A percentile compares a stretch with the other conserved stretches of the same genome.
Evolutionary conservation across 805 yeast genomes (phyloP).

Genomic region (Cyberlindnera americana): DNA sequence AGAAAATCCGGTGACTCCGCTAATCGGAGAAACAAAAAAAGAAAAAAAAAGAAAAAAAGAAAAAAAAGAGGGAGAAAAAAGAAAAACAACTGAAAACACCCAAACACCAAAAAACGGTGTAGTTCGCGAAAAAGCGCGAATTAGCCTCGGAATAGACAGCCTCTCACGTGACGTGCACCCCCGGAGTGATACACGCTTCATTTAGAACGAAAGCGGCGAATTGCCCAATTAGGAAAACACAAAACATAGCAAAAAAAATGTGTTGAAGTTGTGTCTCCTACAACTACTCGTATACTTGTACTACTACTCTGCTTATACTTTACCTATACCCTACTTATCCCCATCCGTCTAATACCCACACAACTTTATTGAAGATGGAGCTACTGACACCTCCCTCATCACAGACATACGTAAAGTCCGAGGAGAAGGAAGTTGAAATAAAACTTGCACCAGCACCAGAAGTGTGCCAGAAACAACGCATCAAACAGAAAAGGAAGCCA

Average conservation of each 20-base stretch:
- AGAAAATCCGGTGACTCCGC: too few species aligned
- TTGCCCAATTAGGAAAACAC: constrained; percentile 24
- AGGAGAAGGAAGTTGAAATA: not conserved
- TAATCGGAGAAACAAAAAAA: not conserved
- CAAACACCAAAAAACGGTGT: too few species aligned
- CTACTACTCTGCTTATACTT: too few species aligned
- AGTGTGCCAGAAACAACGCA: too few species aligned
- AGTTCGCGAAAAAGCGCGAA: too few species aligned
- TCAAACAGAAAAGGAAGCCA: constrained; percentile 37
- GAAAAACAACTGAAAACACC: too few species aligned
- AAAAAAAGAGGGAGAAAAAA: not conserved
- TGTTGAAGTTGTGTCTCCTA: too few species aligned
- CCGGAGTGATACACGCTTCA: too few species aligned
- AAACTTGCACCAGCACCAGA: not conserved
- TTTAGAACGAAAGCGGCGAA: constrained; percentile 14
- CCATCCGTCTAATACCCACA: not conserved
- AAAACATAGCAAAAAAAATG: constrained; percentile 16
- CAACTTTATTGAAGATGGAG: too few species aligned
- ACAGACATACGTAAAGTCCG: constrained; percentile 12
- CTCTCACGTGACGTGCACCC: too few species aligned
- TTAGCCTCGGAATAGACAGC: too few species aligned
- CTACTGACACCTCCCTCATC: constrained; percentile 29
- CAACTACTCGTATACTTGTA: too few species aligned
- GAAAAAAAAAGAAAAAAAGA: not conserved
- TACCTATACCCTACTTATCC: not conserved